A percentile compares a stretch with the other conserved stretches of the same genome.
Conservation (phyloP, 768 basidiomycete species). For the Tulasnella sp. region DNA sequence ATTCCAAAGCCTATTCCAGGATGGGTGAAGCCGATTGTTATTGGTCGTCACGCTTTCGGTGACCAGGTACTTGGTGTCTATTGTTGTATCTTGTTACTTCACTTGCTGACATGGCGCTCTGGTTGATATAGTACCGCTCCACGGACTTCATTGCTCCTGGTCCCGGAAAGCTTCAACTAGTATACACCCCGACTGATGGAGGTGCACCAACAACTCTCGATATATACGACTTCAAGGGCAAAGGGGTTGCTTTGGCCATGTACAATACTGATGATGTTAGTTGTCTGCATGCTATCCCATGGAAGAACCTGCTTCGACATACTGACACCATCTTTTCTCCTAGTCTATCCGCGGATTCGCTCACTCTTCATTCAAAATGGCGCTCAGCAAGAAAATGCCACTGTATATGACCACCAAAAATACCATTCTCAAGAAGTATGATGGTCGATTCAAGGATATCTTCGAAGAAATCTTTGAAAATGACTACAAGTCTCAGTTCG, state of each 20-base stretch:
- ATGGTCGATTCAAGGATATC: constrained; percentile 98
- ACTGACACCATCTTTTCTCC: not conserved
- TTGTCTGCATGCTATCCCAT: not conserved
- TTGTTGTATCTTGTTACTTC: too few relatives aligned
- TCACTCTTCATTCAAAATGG: constrained; percentile 98
- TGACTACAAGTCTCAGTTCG: constrained; percentile 58
- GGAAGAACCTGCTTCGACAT: not conserved
- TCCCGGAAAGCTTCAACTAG: constrained; percentile 84
- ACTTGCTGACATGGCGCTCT: too few relatives aligned
- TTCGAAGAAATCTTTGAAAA: constrained; percentile 92
- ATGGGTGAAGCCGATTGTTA: constrained; percentile 92
- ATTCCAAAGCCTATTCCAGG: constrained; percentile 93
- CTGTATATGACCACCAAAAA: constrained; percentile 97
- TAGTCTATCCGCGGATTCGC: constrained; percentile 91
- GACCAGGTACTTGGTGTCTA: constrained; percentile 57
- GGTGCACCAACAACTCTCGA: constrained; percentile 52
- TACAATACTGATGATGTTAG: constrained; percentile 91
- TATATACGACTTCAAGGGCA: constrained; percentile 88
- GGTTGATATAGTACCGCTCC: constrained; percentile 85
- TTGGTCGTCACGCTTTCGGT: constrained; percentile 94
- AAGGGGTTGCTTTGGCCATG: constrained; percentile 92
- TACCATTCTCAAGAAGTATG: constrained; percentile 94
- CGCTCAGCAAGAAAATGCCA: constrained; percentile 37
- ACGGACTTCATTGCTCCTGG: constrained; percentile 89
- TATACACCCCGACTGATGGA: constrained; percentile 75